Evolutionary conservation across 208 protist genomes (phyloP), one percentile per base, ranked within the genome.

Genomic region (Trichomonas tenax): DNA sequence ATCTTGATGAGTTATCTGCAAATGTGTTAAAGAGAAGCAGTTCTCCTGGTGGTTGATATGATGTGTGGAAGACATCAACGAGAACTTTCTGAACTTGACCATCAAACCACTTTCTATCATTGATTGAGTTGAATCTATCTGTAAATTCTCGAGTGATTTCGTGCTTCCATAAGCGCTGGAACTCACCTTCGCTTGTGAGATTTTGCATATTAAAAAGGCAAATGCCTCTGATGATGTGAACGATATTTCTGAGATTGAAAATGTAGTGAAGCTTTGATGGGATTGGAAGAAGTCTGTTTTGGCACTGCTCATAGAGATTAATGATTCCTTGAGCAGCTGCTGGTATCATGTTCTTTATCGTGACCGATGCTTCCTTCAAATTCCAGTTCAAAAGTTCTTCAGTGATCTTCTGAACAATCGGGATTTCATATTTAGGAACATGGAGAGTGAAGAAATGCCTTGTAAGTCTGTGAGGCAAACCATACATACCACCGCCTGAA

Each of bases 201-300:
- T 63, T 40, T 38, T 82, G 36, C 10, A 34, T 17, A 48, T 63
- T 72, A 34, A 96, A 86, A 40, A 97, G 58, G n/a, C 96, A 44
- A 38, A 96, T 95, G 17, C 81, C 72, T 88, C 81, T 51, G 45
- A 96, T 93, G 17, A 99, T 98, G 97, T 99, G 99, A 40, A 98
- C 98, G 21, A 99, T 97, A 96, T 99, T 99, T 95, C 99, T 98
- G 17, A 99, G 97, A 96, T 99, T 99, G 97, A 99, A 99, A 0
- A 98, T 99, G 97, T 99, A 99, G 97, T 99, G 99, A 72, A 98
- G 97, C 96, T 99, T 99, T 34, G 98, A 97, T 34, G 99, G 99
- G 45, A 98, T 99, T 81, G 99, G 99, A 9, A 99, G 98, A 95
- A 99, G 97, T 21, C 97, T 97, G 4, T 40, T 17, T 34, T 51